These are phyloP conservation scores for Allantophomopsis lycopodina DNA, from an alignment of 2,329 filamentous ascomycete species.

Conservation along the genomic window DNA sequence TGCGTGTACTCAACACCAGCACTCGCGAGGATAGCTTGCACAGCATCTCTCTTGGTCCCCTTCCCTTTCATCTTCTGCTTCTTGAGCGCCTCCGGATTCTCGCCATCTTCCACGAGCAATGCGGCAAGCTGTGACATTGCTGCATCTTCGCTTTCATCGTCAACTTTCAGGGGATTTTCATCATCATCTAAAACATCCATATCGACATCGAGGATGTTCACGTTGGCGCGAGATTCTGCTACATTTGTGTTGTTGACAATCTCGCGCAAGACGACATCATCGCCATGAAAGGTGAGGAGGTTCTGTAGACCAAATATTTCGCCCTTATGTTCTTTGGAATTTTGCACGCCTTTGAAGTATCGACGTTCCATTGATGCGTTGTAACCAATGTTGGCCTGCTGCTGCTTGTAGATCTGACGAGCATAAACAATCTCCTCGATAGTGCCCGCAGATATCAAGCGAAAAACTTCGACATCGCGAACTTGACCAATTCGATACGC, in stretches of 20 bases:
- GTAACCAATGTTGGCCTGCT: slow-evolving; percentile 96
- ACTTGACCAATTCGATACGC: slow-evolving; percentile 92
- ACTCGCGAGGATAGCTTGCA: slow-evolving; percentile 77
- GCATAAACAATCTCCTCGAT: slow-evolving; percentile 97
- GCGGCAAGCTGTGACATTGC: slow-evolving; percentile 62
- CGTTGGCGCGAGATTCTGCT: slow-evolving; percentile 78
- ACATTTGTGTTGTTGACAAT: slow-evolving; percentile 99
- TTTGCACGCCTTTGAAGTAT: slow-evolving; percentile 91
- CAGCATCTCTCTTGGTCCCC: slow-evolving; percentile 47
- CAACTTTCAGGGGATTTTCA: slow-evolving; percentile 24
- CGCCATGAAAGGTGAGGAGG: slow-evolving; percentile 67
- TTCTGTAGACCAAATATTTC: slow-evolving; percentile 90
- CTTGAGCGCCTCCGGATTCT: slow-evolving; percentile 23
- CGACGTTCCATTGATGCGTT: slow-evolving; percentile 82
- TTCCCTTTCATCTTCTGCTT: slow-evolving; percentile 22
- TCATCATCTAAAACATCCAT: slow-evolving; percentile 45
- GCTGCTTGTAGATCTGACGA: slow-evolving; percentile 95
- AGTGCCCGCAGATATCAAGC: slow-evolving; percentile 79
- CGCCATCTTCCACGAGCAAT: slow-evolving; percentile 35
- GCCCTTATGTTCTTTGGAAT: slow-evolving; percentile 67
- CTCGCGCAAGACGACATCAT: slow-evolving; percentile 73
- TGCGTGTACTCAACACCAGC: slow-evolving; percentile 93
- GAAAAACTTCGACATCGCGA: slow-evolving; percentile 88
- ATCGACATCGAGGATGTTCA: slow-evolving; percentile 66
- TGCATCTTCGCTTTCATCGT: slow-evolving; percentile 38